These are phyloP conservation scores for Pseudocercospora crystallina DNA, from an alignment of 2,329 filamentous ascomycete species.

Conservation along the genomic window DNA sequence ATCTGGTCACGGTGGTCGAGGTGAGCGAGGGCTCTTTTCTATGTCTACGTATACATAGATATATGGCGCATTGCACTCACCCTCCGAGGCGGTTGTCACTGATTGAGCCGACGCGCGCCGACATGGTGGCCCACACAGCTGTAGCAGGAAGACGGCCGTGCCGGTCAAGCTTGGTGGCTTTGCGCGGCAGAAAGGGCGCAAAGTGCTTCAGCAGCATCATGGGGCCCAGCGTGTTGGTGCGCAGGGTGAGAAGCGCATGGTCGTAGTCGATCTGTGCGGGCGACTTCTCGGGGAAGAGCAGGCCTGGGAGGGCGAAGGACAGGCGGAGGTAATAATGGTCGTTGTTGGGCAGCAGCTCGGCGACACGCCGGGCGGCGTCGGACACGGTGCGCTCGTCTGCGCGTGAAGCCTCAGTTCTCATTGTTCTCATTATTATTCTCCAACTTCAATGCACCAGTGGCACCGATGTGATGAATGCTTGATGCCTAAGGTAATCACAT, in stretches of 20 bases:
- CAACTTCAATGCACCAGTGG: neutral
- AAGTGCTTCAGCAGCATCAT: constrained; percentile 78
- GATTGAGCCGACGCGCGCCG: constrained; percentile 73
- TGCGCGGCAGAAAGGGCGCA: constrained; percentile 64
- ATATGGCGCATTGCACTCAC: no score
- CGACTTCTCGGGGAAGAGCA: constrained; percentile 72
- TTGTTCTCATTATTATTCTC: no score
- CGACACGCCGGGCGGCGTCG: constrained; percentile 50
- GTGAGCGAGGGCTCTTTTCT: no score
- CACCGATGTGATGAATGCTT: no score
- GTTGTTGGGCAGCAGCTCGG: constrained; percentile 35
- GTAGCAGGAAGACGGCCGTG: constrained; percentile 43
- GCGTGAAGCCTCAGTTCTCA: neutral
- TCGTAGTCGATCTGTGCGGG: constrained; percentile 63
- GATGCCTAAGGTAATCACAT: constrained; percentile 14
- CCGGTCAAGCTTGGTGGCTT: constrained; percentile 43
- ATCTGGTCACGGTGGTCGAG: constrained; percentile 36
- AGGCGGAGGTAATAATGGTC: constrained; percentile 66
- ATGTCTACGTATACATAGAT: no score
- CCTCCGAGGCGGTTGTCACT: constrained; percentile 71
- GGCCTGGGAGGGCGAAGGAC: constrained; percentile 67
- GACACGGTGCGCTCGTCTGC: constrained; percentile 64
- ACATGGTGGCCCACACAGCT: constrained; percentile 72
- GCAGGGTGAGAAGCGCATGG: constrained; percentile 66
- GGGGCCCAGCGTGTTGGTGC: constrained; percentile 71